These are phyloP conservation scores for Barnettozyma hawaiiensis DNA, from an alignment of 1,139 yeast species.

Conservation along the genomic window DNA sequence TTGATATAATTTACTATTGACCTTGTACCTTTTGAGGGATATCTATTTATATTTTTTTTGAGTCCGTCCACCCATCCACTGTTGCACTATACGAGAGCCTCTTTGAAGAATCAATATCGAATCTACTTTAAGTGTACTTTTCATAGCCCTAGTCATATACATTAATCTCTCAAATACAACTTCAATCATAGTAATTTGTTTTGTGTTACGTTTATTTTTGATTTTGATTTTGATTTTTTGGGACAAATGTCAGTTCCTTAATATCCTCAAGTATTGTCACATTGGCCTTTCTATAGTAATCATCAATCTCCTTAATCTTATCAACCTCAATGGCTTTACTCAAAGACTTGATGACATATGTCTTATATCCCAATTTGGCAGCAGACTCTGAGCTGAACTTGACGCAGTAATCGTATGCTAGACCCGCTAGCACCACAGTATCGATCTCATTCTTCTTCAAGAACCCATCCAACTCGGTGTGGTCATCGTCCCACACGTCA, in stretches of 20 bases:
- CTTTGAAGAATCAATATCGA: no score
- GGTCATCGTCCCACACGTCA: conserved; percentile 70
- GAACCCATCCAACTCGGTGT: conserved; percentile 55
- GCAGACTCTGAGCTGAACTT: conserved; percentile 69
- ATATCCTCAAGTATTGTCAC: conserved; percentile 18
- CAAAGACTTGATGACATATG: conserved; percentile 54
- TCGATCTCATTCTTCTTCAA: conserved; percentile 43
- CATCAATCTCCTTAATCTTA: conserved; percentile 22
- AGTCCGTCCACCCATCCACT: no score
- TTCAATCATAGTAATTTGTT: not conserved
- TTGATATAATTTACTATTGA: not conserved
- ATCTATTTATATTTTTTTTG: no score
- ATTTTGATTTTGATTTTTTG: no score
- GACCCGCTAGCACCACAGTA: conserved; percentile 69
- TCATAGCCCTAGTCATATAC: not conserved
- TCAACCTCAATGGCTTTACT: conserved; percentile 43
- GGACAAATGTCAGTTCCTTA: conserved; percentile 7
- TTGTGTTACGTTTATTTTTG: no score
- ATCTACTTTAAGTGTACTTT: not conserved
- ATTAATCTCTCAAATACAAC: not conserved
- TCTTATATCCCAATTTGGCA: conserved; percentile 51
- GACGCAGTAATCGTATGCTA: conserved; percentile 87
- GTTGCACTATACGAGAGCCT: no score
- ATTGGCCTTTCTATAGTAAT: conserved; percentile 13
- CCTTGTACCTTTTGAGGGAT: no score